Evolutionary conservation across 495 filamentous ascomycete genomes (phyloP), one percentile per base, ranked within the genome.

Genomic region (Aspergillus haitiensis): DNA sequence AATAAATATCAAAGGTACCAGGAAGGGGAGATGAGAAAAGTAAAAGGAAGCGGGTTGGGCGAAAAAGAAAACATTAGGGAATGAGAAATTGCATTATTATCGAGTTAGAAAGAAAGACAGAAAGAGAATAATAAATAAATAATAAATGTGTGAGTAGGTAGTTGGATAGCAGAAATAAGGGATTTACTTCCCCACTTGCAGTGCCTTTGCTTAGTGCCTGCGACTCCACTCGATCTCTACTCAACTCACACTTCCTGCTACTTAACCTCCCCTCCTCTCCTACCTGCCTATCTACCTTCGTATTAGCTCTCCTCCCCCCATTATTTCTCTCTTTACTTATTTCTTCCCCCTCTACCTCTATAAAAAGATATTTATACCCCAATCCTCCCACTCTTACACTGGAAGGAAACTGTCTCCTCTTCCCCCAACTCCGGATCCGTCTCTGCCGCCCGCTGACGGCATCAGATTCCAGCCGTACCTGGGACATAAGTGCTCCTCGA

Each of bases 381-480:
- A 46, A 9, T 15, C 44, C 34, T 37, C 36, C 12, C 5, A 13
- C 12, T 49, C 21, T 8, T 37, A 21, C 34, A 21, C n/a, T n/a
- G 45, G 31, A 46, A 44, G 21, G 52, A 56, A 44, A 44, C 42
- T 47, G 44, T 45, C 35, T 36, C 59, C 44, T 53, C 35, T 50
- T 50, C 40, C 55, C 39, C 11, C 45, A 47, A n/a, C 47, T 13
- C 27, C 15, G 35, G 36, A 58, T 46, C 58, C 54, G 57, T 49
- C 55, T 54, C 35, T 56, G 44, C 55, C 48, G 57, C 46, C 44
- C 35, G 49, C 56, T 53, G 40, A 49, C 56, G 52, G 32, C 46
- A 63, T 61, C 59, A 58, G 46, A 35, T 34, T 53, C 48, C 44
- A 53, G 54, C 49, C 59, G 66, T 65, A 50, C 56, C 58, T 52